Base-by-base conservation (phyloP, 306 rosid genomes). In the Vicia sativa region DNA sequence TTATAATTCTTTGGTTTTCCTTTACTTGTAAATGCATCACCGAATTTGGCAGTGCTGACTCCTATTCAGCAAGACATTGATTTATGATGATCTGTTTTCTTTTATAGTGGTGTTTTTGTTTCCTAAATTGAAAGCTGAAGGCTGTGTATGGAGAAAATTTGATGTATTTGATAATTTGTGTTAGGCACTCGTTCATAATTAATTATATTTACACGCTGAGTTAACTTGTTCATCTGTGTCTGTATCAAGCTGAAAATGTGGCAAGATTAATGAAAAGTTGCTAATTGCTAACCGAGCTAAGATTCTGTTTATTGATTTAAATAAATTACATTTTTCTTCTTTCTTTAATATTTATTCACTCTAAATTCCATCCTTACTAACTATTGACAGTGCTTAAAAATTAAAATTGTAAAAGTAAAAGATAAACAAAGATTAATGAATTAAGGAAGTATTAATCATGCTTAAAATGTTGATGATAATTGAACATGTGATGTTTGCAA, bases 1-100 rank as follows among this genome's bases (percentile, higher is more conserved):
- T 78, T 54, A 25, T 25, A 68, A 83, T 85, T 79, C 83, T 80
- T 83, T 64, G 66, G 60, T 78, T 66, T 70, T 34, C 80, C 60
- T 34, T 25, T 42, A 72, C 65, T 62, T 64, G 78, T 69, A 69
- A 79, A 79, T 63, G 72, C 61, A 62, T 54, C 65, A 14, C 66
- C 49, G 18, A 70, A 41, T 18, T 61, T 71, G 68, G 53, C 48
- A 38, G 23, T 61, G 71, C 55, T 60, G 60, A 50, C 41, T 21
- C 54, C 58, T 73, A 26, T 37, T 54, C 29, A 59, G 73, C 73
- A 41, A 56, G 46, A 58, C 54, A 59, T 50, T 70, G 35, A 39
- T 26, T 52, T 35, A 35, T 59, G 65, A 54, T 41, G 16, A 31
- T 28, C 35, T 29, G 44, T 31, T 54, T 26, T 14, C 41, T 5